A percentile compares a stretch with the other conserved stretches of the same genome.
These are phyloP conservation scores for Allium sativum DNA, from an alignment of 106 monocot genomes.

Conservation along the genomic window DNA sequence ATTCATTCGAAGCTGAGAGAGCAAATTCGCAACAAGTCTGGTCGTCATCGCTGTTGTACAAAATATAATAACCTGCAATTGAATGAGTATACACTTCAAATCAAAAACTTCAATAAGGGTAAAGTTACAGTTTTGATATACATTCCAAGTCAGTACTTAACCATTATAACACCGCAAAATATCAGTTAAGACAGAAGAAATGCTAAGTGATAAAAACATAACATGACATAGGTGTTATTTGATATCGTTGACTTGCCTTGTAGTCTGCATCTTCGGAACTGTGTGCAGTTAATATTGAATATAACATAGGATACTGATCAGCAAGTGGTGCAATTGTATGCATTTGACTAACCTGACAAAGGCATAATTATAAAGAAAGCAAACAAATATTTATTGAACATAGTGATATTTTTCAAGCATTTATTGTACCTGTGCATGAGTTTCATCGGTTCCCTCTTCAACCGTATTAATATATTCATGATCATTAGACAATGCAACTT, in stretches of 20 bases:
- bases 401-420: no score
- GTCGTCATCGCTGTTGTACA: slow-evolving; percentile 86
- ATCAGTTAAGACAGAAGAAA: no score
- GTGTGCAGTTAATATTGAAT: slow-evolving; percentile 40
- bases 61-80: slow-evolving; percentile 60
- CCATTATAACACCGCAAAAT: no score
- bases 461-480: slow-evolving; percentile 65
- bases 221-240: no score
- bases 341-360: slow-evolving; percentile 48
- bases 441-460: slow-evolving; percentile 68
- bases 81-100: background rate
- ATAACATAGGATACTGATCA: slow-evolving; percentile 40
- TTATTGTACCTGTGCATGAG: slow-evolving; percentile 47
- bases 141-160: no score
- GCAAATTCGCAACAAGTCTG: slow-evolving; percentile 44
- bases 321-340: slow-evolving; percentile 44
- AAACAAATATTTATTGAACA: background rate
- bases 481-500: slow-evolving; percentile 55
- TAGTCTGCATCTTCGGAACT: slow-evolving; percentile 53
- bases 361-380: background rate
- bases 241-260: slow-evolving; percentile 28
- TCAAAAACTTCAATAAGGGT: background rate
- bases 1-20: slow-evolving; percentile 44
- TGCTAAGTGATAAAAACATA: no score
- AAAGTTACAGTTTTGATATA: no score